Base-by-base conservation (phyloP, 805 yeast species). In the Candida xyloterini region DNA sequence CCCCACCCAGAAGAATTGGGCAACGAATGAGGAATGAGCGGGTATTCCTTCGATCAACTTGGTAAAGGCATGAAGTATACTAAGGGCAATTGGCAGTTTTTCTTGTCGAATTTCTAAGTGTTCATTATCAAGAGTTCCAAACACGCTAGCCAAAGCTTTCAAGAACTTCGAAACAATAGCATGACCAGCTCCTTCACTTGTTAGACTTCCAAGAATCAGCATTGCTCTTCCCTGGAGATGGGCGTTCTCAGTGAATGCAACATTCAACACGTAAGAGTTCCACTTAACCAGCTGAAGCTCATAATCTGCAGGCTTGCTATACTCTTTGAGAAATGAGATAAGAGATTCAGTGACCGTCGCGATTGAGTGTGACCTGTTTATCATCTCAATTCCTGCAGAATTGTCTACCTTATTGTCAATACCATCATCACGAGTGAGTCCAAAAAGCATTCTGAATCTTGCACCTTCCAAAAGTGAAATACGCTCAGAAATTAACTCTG, bases 201-300 rank as follows among this genome's bases (percentile, higher is more conserved):
- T 73, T 30, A 87, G 59, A 26, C 82, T 76, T 27, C 95, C 93
- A 13, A 85, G 68, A 5, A 84, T 73, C 46, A 85, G 65, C 46
- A 81, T 64, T 0, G 89, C 85, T 39, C 91, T 68, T 5, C 78
- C 75, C 50, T 84, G 85, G 35, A 84, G 68, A 26, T 80, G 73
- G 0, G 86, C 76, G 18, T 70, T 68, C 3, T 67, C 60, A 32
- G 67, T 64, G 52, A 80, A 79, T 0, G 85, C 79, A 14, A 84
- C 73, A 47, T 78, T 81, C 44, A 80, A 66, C 4, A 82, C 74
- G 48, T 75, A 73, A 26, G 82, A 70, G 44, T 76, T 73, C 84
- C 88, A 85, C 44, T 81, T 72, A 5, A 78, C 65, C 47, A 76
- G 68, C 82, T 88, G 83, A 23, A 72, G 65, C 7, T 70, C 64